phyloP scores from a whole-genome alignment of 768 basidiomycete genomes.

The Hirschioporus abietinus region DNA sequence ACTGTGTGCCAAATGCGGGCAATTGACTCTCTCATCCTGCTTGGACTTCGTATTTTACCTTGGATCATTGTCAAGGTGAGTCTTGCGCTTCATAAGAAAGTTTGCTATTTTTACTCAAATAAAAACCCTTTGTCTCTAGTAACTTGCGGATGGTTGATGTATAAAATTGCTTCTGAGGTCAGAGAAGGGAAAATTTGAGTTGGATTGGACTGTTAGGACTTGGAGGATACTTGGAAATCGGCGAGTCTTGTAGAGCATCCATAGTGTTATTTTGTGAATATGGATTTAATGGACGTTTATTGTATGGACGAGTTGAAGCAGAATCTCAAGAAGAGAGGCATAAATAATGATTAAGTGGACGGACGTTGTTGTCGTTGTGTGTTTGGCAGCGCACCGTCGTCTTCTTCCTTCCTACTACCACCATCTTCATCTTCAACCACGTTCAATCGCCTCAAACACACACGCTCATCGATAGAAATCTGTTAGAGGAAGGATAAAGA shows the following conservation, averaged over 20 bases:
- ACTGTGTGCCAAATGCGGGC: too few species aligned
- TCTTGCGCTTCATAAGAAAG: neutral
- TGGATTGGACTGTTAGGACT: neutral
- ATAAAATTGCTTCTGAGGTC: neutral
- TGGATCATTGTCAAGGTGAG: neutral
- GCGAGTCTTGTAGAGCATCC: neutral
- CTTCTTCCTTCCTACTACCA: neutral
- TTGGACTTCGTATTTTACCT: neutral
- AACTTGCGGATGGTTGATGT: too few species aligned
- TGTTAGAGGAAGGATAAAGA: neutral
- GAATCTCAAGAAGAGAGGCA: neutral
- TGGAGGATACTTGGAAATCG: neutral
- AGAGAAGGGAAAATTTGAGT: neutral
- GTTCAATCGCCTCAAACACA: neutral
- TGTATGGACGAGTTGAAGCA: neutral
- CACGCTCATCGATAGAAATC: neutral
- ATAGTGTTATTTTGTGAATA: neutral
- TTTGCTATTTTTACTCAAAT: too few species aligned
- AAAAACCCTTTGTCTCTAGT: too few species aligned
- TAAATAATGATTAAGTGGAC: neutral
- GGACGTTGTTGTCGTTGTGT: neutral
- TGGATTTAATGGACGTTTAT: neutral
- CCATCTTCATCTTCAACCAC: neutral
- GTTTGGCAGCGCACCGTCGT: neutral
- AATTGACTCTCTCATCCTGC: too few species aligned